These are phyloP conservation scores for Sporodiniella umbellata DNA, from an alignment of 371 early-diverging fungal genomes.

Conservation along the genomic window DNA sequence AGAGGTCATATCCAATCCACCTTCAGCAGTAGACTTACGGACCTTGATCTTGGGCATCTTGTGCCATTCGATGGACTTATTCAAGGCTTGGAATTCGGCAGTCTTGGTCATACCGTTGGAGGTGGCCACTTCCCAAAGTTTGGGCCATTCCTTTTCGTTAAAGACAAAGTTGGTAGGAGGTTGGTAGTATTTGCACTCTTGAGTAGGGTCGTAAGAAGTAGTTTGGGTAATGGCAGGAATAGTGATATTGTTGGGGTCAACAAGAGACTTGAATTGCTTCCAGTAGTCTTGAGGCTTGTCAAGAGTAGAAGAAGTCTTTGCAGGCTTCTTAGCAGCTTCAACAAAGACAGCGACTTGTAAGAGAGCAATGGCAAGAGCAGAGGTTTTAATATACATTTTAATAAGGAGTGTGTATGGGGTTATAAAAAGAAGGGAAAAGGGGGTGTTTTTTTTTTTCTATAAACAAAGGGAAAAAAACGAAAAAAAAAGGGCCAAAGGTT, in stretches of 20 bases:
- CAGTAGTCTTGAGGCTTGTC: slow-evolving; percentile 21
- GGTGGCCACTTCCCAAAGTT: slow-evolving; percentile 44
- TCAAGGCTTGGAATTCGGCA: slow-evolving; percentile 38
- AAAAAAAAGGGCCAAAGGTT: too few relatives aligned
- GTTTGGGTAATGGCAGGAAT: slow-evolving; percentile 18
- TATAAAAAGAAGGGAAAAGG: neutral
- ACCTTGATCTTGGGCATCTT: slow-evolving; percentile 37
- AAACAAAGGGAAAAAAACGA: too few relatives aligned
- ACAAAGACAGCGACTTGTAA: slow-evolving; percentile 18
- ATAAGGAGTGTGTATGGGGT: slow-evolving; percentile 4
- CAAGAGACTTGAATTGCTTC: slow-evolving; percentile 15
- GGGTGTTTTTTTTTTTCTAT: too few relatives aligned
- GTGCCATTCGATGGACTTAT: slow-evolving; percentile 48
- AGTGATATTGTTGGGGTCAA: slow-evolving; percentile 19
- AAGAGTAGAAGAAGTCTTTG: slow-evolving; percentile 8
- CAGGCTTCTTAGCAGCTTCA: slow-evolving; percentile 12
- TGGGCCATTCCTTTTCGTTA: slow-evolving; percentile 43
- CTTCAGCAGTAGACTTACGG: slow-evolving; percentile 23
- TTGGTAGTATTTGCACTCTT: slow-evolving; percentile 20
- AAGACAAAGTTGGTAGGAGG: slow-evolving; percentile 22
- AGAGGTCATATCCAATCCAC: slow-evolving; percentile 29
- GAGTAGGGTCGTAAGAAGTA: slow-evolving; percentile 11
- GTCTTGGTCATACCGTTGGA: slow-evolving; percentile 43
- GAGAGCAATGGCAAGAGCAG: slow-evolving; percentile 14
- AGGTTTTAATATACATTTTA: slow-evolving; percentile 17